phyloP scores from a whole-genome alignment of 202 grass and related monocot genomes.

The Hordeum pubiflorum region DNA sequence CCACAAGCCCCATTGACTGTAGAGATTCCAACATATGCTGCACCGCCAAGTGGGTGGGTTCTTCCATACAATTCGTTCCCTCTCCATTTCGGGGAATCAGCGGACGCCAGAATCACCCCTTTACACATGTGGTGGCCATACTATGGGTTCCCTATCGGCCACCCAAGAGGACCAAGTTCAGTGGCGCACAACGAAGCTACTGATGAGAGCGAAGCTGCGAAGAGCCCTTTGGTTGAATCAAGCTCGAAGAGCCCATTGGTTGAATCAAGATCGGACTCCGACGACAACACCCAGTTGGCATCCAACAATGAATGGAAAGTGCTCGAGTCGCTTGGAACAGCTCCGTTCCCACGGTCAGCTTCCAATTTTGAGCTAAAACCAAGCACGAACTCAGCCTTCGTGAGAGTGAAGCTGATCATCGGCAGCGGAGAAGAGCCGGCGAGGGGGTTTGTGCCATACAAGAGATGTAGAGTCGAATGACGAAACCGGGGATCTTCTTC shows the following conservation, averaged over 20 bases:
- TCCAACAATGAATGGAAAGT: background rate
- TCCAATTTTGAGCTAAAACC: conserved; percentile 33
- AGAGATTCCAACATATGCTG: background rate
- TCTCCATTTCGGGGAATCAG: background rate
- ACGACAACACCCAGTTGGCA: background rate
- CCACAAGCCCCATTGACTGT: background rate
- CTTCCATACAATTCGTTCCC: conserved; percentile 19
- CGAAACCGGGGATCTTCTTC: background rate
- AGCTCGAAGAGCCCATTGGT: background rate
- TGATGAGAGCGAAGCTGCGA: background rate
- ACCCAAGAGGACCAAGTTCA: background rate
- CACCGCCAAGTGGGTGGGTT: conserved; percentile 9
- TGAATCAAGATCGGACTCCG: conserved; percentile 18
- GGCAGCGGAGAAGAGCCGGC: background rate
- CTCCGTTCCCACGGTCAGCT: background rate
- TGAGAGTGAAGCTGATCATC: conserved; percentile 32
- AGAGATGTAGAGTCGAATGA: conserved; percentile 45
- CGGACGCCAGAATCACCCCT: conserved; percentile 16
- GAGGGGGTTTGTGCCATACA: conserved; percentile 60
- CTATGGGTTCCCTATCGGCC: conserved; percentile 19
- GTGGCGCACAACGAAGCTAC: background rate
- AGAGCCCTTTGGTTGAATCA: conserved; percentile 11
- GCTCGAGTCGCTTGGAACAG: background rate
- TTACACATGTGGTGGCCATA: conserved; percentile 37
- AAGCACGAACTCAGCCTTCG: conserved; percentile 46